Evolutionary conservation across 257 asterid genomes (phyloP).

Genomic region (Rauvolfia tetraphylla): DNA sequence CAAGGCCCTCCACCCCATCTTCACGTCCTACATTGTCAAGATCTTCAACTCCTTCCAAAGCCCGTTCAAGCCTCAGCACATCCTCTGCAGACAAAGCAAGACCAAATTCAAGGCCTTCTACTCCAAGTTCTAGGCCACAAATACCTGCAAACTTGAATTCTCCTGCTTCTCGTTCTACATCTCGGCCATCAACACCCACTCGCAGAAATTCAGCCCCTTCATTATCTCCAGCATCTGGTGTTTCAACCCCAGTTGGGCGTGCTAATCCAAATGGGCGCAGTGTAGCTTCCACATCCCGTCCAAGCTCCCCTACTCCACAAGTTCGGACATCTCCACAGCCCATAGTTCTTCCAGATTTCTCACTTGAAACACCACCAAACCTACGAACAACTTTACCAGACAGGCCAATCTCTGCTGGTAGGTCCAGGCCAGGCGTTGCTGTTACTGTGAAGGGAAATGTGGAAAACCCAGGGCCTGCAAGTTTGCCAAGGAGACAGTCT

Average conservation of each 20-base stretch:
- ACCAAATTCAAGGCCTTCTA: slow-evolving; percentile 88
- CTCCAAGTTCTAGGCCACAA: slow-evolving; percentile 91
- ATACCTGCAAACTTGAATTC: slow-evolving; percentile 50
- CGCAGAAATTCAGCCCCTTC: slow-evolving; percentile 68
- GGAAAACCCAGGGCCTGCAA: slow-evolving; percentile 42
- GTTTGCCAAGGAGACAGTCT: slow-evolving; percentile 57
- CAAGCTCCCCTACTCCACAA: slow-evolving; percentile 90
- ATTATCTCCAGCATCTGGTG: slow-evolving; percentile 48
- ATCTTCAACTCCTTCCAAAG: slow-evolving; percentile 82
- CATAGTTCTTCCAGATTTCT: slow-evolving; percentile 72
- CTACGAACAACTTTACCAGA: slow-evolving; percentile 89
- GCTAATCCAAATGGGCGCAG: slow-evolving; percentile 54
- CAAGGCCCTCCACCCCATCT: slow-evolving; percentile 88
- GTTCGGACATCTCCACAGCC: slow-evolving; percentile 68
- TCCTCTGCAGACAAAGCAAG: slow-evolving; percentile 65
- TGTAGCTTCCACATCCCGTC: slow-evolving; percentile 69
- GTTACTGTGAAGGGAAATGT: slow-evolving; percentile 48
- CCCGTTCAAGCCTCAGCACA: slow-evolving; percentile 48
- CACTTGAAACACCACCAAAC: slow-evolving; percentile 92
- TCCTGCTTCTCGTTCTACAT: slow-evolving; percentile 52
- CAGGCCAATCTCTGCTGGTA: slow-evolving; percentile 90
- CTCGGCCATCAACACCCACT: slow-evolving; percentile 97
- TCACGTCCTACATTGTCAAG: slow-evolving; percentile 64
- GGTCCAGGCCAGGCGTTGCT: slow-evolving; percentile 78
- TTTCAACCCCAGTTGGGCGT: slow-evolving; percentile 58